These are phyloP conservation scores for Ambrosiella beaveri DNA, from an alignment of 2,329 filamentous ascomycete genomes.

Conservation along the genomic window DNA sequence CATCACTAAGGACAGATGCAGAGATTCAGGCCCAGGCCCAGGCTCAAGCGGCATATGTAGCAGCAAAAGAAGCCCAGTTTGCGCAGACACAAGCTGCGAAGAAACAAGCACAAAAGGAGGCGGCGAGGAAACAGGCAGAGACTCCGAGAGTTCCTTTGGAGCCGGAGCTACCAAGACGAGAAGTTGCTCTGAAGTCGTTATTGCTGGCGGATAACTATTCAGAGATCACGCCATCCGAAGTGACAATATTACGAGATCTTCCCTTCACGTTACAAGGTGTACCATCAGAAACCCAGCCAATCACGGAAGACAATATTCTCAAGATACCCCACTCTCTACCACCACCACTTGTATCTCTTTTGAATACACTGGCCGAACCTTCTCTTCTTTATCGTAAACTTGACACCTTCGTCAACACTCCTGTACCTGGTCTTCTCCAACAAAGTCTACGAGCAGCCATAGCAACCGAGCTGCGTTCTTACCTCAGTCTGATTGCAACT, in stretches of 20 bases:
- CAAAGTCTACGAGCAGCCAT: constrained; percentile 86
- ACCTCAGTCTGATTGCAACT: constrained; percentile 77
- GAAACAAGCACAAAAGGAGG: constrained; percentile 16
- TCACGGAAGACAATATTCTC: constrained; percentile 49
- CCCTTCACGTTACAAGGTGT: constrained; percentile 88
- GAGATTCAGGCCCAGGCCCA: constrained; percentile 20
- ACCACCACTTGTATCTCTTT: constrained; percentile 64
- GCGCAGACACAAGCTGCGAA: constrained; percentile 13
- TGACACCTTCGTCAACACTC: constrained; percentile 63
- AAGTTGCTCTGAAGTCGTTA: constrained; percentile 40
- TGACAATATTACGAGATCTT: constrained; percentile 55
- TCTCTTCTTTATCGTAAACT: constrained; percentile 78
- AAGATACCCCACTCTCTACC: constrained; percentile 66
- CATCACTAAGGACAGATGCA: constrained; percentile 26
- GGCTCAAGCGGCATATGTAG: constrained; percentile 27
- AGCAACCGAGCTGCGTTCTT: constrained; percentile 67
- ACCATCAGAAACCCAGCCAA: constrained; percentile 69
- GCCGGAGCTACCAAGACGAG: constrained; percentile 23
- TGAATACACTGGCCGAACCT: constrained; percentile 82
- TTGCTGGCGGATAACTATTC: constrained; percentile 39
- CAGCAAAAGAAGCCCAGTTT: constrained; percentile 24
- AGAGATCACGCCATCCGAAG: constrained; percentile 45
- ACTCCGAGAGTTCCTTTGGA: constrained; percentile 15
- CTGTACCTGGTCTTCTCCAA: constrained; percentile 67
- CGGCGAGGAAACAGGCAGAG: constrained; percentile 19